Evolutionary conservation across 768 basidiomycete genomes (phyloP).

Genomic region (Suillus sp.): DNA sequence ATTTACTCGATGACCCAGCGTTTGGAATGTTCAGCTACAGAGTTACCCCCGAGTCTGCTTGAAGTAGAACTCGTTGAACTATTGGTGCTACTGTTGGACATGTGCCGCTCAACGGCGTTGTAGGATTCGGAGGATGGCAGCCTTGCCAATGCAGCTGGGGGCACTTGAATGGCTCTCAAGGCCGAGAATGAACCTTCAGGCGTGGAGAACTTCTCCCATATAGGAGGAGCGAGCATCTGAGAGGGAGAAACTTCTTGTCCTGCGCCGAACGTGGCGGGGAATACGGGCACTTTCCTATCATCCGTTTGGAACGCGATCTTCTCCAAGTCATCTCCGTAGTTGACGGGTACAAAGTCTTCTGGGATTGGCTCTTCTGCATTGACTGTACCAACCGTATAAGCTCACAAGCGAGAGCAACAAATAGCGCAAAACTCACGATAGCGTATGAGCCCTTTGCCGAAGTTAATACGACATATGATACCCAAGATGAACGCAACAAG

Average conservation of each 20-base stretch:
- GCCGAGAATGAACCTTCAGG: conserved; percentile 15
- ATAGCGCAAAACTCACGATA: conserved; percentile 53
- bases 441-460: conserved; percentile 70
- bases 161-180: conserved; percentile 22
- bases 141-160: conserved; percentile 39
- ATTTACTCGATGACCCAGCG: conserved; percentile 35
- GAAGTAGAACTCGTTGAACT: conserved; percentile 16
- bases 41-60: conserved; percentile 8
- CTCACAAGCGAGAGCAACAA: conserved; percentile 9
- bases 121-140: conserved; percentile 31
- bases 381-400: conserved; percentile 40
- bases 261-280: conserved; percentile 41
- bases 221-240: conserved; percentile 39
- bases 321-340: conserved; percentile 40
- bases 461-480: conserved; percentile 69
- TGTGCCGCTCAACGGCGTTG: conserved; percentile 22
- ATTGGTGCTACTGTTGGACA: conserved; percentile 9
- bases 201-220: conserved; percentile 23
- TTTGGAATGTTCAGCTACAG: conserved; percentile 16
- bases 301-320: conserved; percentile 67
- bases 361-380: conserved; percentile 53
- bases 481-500: conserved; percentile 60
- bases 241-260: conserved; percentile 37
- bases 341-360: conserved; percentile 40
- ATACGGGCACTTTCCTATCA: conserved; percentile 56